These are phyloP conservation scores for Coemansia sp. DNA, from an alignment of 192 early-diverging fungal genomes.

Conservation along the genomic window DNA sequence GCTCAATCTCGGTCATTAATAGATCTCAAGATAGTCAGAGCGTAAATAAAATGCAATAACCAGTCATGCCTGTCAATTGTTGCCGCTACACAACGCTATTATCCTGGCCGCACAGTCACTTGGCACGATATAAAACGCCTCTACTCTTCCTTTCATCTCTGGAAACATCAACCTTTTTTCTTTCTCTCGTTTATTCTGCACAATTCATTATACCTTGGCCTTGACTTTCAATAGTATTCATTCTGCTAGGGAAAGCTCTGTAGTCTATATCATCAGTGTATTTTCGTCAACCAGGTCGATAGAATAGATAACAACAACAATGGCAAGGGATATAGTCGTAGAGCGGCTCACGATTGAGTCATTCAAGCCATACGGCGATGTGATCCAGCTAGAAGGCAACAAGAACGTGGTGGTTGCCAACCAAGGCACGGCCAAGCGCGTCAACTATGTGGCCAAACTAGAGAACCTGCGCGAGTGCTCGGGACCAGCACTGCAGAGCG, in stretches of 20 bases:
- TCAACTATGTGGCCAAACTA: slow-evolving; percentile 64
- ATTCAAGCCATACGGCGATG: slow-evolving; percentile 73
- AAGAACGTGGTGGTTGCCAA: slow-evolving; percentile 60
- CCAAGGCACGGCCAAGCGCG: slow-evolving; percentile 75
- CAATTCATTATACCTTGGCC: no score
- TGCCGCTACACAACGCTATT: no score
- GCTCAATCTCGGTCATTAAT: no score
- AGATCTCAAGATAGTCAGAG: no score
- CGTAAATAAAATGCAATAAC: no score
- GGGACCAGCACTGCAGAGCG: slow-evolving; percentile 32
- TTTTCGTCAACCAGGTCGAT: neutral
- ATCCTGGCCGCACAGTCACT: no score
- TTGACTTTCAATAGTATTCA: no score
- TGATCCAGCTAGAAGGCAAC: slow-evolving; percentile 62
- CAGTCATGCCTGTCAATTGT: no score
- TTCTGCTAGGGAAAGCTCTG: neutral
- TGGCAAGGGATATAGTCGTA: slow-evolving; percentile 53
- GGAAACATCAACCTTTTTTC: no score
- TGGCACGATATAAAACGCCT: no score
- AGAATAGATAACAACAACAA: neutral
- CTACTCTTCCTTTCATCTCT: no score
- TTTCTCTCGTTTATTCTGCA: no score
- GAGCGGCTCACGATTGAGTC: slow-evolving; percentile 67
- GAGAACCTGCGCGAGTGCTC: slow-evolving; percentile 53
- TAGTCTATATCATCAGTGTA: neutral